Evolutionary conservation across 1,284 basidiomycete genomes (phyloP).

Genomic region (Pholiota adiposa): DNA sequence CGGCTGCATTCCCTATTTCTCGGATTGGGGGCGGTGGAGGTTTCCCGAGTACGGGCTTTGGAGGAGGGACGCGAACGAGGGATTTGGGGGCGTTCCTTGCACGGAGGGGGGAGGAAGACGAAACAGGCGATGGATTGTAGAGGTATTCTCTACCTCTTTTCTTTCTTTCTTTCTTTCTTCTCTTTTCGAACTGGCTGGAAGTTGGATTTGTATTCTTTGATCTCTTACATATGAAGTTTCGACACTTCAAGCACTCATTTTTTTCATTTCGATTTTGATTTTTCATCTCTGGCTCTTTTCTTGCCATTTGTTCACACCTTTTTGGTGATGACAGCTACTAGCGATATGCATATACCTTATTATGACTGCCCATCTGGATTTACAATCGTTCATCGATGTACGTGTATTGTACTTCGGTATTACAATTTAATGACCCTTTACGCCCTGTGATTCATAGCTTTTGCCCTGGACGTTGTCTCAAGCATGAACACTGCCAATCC

Average conservation of each 20-base stretch:
- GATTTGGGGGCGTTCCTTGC: neutral
- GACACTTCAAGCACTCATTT: neutral
- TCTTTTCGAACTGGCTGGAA: neutral
- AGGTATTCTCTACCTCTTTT: neutral
- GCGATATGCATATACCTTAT: neutral
- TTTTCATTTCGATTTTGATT: neutral
- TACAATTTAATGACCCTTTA: neutral
- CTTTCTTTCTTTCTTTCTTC: neutral
- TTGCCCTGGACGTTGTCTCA: too few species aligned
- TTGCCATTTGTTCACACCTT: neutral
- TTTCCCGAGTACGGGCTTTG: constrained; percentile 28
- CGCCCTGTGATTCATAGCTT: too few species aligned
- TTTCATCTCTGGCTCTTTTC: neutral
- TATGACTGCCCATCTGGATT: neutral
- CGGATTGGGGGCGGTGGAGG: constrained; percentile 21
- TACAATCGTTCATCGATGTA: neutral
- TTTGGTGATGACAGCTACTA: neutral
- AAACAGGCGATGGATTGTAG: neutral
- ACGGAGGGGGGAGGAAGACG: neutral
- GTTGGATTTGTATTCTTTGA: neutral
- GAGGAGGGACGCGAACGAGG: constrained; percentile 18
- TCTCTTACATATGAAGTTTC: neutral
- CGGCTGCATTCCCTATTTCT: constrained; percentile 19
- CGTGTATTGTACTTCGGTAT: neutral
- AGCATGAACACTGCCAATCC: too few species aligned